phyloP scores from a whole-genome alignment of 139 green algal species.

The Prasinococcaceae sp. region DNA sequence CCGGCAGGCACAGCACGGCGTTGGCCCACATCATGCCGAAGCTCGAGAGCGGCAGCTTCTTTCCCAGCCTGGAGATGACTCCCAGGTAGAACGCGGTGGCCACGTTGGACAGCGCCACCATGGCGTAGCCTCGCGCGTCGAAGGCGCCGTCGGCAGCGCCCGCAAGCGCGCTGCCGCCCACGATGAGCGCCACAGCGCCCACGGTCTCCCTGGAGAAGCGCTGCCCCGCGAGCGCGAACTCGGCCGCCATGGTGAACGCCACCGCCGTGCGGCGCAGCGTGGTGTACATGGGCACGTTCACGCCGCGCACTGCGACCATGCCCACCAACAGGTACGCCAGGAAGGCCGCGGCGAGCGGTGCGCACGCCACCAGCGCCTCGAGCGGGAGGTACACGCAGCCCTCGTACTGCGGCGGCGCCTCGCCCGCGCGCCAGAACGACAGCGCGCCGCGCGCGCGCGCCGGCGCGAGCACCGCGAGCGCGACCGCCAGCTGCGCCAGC shows the following conservation, averaged over 20 bases:
- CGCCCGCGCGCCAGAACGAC: no score
- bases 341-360: no score
- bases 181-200: constrained; percentile 21
- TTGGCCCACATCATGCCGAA: constrained; percentile 31
- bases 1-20: constrained; percentile 1
- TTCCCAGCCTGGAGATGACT: constrained; percentile 15
- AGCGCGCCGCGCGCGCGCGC: no score
- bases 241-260: constrained; percentile 23
- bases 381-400: no score
- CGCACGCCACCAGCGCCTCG: no score
- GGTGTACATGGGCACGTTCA: constrained; percentile 30
- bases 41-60: constrained; percentile 11
- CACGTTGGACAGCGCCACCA: constrained; percentile 18
- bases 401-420: no score
- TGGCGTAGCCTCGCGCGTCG: constrained; percentile 9
- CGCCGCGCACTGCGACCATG: constrained; percentile 19
- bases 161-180: constrained; percentile 18
- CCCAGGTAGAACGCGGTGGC: constrained; percentile 22
- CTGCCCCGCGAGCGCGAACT: constrained; percentile 14
- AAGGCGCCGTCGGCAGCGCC: constrained; percentile 18
- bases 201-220: constrained; percentile 6
- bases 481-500: no score
- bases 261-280: constrained; percentile 24
- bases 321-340: constrained; percentile 10
- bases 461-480: no score